These are phyloP conservation scores for Dichomitus squalens DNA, from an alignment of 1,284 basidiomycete species.

Conservation along the genomic window DNA sequence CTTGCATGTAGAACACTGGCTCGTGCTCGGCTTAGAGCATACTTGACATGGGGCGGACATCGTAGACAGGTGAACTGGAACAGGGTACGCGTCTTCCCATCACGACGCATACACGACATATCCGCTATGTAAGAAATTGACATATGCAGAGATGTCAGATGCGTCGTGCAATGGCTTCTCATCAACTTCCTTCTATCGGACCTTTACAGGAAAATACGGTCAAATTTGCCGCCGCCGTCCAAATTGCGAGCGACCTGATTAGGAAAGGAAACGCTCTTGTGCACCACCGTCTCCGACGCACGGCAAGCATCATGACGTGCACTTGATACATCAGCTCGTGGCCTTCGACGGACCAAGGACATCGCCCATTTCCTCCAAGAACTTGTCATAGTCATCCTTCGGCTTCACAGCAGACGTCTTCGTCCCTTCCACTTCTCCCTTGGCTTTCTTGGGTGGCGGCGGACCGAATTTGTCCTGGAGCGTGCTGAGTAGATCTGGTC, in stretches of 20 bases:
- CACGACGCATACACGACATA: too few species aligned
- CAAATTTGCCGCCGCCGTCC: too few species aligned
- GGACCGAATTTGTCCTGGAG: slow-evolving; percentile 55
- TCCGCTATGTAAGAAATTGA: too few species aligned
- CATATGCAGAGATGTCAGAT: too few species aligned
- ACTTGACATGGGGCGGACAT: neutral
- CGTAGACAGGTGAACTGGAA: neutral
- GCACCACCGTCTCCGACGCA: too few species aligned
- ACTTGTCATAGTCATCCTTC: slow-evolving; percentile 75
- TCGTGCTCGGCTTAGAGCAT: neutral
- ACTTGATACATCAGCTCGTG: neutral
- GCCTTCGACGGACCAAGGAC: slow-evolving; percentile 34
- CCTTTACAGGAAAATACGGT: too few species aligned
- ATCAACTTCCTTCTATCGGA: too few species aligned
- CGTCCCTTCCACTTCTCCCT: slow-evolving; percentile 24
- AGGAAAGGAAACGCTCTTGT: neutral
- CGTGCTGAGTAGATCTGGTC: slow-evolving; percentile 67
- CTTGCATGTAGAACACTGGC: neutral
- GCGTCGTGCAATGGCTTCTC: too few species aligned
- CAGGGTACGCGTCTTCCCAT: too few species aligned
- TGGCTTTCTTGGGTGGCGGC: slow-evolving; percentile 34
- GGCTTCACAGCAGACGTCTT: slow-evolving; percentile 34
- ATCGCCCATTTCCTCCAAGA: slow-evolving; percentile 74
- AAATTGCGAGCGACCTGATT: too few species aligned
- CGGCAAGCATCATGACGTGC: too few species aligned